Evolutionary conservation across 192 early-diverging fungal species (phyloP).

Genomic region (Umbelopsis sp.): DNA sequence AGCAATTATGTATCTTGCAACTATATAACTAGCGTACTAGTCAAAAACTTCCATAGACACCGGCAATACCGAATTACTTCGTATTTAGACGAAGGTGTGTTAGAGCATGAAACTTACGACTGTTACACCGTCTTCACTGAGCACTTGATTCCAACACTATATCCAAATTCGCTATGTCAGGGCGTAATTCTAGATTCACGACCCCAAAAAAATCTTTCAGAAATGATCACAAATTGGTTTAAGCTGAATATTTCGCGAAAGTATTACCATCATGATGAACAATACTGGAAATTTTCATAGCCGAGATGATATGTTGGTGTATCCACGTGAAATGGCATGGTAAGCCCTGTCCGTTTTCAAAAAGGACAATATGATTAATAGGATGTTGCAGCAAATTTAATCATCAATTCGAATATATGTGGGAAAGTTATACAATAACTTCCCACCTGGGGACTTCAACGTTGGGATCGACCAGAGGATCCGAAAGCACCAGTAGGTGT

Average conservation of each 20-base stretch:
- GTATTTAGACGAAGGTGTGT: conserved; percentile 75
- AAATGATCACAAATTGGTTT: conserved; percentile 58
- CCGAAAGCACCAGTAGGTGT: conserved; percentile 11
- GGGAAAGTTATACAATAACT: conserved; percentile 66
- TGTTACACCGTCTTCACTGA: conserved; percentile 19
- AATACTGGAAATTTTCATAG: conserved; percentile 57
- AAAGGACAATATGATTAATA: background rate
- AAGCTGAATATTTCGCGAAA: conserved; percentile 65
- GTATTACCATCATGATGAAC: conserved; percentile 74
- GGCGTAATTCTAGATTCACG: conserved; percentile 64
- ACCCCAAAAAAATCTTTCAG: conserved; percentile 47
- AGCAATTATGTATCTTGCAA: conserved; percentile 63
- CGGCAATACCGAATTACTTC: conserved; percentile 59
- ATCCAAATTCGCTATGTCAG: conserved; percentile 63
- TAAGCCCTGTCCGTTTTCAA: background rate
- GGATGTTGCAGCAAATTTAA: conserved; percentile 44
- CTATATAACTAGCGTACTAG: conserved; percentile 74
- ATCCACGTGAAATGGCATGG: conserved; percentile 23
- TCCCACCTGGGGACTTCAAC: conserved; percentile 37
- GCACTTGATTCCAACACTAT: conserved; percentile 5
- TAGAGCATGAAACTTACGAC: conserved; percentile 68
- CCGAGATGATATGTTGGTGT: conserved; percentile 45
- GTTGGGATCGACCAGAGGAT: conserved; percentile 56
- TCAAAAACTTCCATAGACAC: conserved; percentile 56
- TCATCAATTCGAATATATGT: conserved; percentile 57